Percentiles rank a stretch among this genome's conserved stretches.
phyloP scores from a whole-genome alignment of 257 asterid genomes.

The Thymus quinquecostatus region DNA sequence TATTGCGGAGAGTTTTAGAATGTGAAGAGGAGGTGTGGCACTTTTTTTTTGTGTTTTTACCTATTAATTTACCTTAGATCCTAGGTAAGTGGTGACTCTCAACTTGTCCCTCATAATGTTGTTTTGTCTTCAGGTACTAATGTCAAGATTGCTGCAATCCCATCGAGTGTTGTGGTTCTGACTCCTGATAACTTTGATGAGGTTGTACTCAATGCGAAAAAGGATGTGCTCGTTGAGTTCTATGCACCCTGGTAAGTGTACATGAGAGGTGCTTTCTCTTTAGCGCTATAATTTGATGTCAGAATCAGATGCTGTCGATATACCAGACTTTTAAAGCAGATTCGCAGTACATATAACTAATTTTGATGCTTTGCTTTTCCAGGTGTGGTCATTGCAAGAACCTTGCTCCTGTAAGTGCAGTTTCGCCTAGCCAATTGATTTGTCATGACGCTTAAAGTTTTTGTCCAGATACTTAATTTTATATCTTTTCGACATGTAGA shows the following conservation, averaged over 20 bases:
- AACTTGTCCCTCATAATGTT: constrained; percentile 6
- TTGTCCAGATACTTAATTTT: constrained; percentile 24
- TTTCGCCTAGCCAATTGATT: constrained; percentile 24
- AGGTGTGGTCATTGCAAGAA: constrained; percentile 98
- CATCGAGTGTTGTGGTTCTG: constrained; percentile 77
- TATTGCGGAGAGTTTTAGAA: constrained; percentile 10
- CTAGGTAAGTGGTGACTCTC: constrained; percentile 10
- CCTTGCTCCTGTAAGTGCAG: constrained; percentile 93
- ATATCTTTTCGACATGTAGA: constrained; percentile 46
- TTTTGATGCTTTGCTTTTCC: constrained; percentile 38
- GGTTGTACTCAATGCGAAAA: constrained; percentile 75
- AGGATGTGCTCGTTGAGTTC: constrained; percentile 87
- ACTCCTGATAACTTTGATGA: constrained; percentile 72
- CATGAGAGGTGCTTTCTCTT: constrained; percentile 7
- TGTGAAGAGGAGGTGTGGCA: background rate
- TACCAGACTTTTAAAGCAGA: background rate
- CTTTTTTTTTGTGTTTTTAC: constrained; percentile 8
- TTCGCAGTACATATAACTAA: background rate
- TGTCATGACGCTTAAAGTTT: constrained; percentile 20
- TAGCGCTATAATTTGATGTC: constrained; percentile 6
- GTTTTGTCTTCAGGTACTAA: constrained; percentile 65
- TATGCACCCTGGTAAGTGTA: constrained; percentile 91
- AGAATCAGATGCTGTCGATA: background rate
- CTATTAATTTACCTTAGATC: constrained; percentile 1
- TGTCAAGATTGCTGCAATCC: constrained; percentile 78